A percentile compares a stretch with the other conserved stretches of the same genome.
Evolutionary conservation across 129 eudicot genomes (phyloP).

Genomic region (Smallanthus sonchifolius): DNA sequence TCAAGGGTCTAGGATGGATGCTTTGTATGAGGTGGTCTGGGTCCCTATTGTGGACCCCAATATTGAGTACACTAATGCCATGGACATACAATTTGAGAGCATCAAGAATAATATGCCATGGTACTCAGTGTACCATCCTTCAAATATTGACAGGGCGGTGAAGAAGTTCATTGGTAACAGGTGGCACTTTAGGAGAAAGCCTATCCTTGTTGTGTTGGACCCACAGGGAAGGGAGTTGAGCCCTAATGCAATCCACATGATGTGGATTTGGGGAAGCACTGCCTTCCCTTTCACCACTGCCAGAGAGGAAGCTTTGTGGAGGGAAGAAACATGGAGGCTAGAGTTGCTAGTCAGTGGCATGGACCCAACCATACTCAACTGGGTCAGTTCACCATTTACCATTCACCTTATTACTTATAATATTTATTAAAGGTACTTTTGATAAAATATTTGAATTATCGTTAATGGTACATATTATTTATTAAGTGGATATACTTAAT

Average conservation of each 20-base stretch:
- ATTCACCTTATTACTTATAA: not conserved
- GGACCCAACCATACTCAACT: slow-evolving; percentile 41
- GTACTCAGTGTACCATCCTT: slow-evolving; percentile 61
- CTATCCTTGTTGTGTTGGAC: slow-evolving; percentile 56
- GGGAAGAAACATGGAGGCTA: slow-evolving; percentile 56
- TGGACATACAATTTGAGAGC: slow-evolving; percentile 37
- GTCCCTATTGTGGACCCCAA: slow-evolving; percentile 50
- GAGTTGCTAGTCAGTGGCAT: slow-evolving; percentile 52
- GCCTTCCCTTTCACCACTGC: slow-evolving; percentile 57
- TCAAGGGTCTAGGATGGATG: slow-evolving; percentile 36
- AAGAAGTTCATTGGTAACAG: slow-evolving; percentile 39
- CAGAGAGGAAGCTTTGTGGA: slow-evolving; percentile 53
- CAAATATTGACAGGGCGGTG: slow-evolving; percentile 34
- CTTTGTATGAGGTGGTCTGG: slow-evolving; percentile 54
- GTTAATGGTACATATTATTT: no score
- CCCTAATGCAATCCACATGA: slow-evolving; percentile 66
- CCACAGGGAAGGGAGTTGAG: slow-evolving; percentile 59
- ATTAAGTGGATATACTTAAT: not conserved
- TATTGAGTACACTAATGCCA: slow-evolving; percentile 32
- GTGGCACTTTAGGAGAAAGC: slow-evolving; percentile 62
- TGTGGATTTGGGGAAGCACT: slow-evolving; percentile 61
- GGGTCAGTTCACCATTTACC: slow-evolving; percentile 39
- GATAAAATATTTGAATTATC: no score
- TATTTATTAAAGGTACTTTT: not conserved
- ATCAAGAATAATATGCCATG: slow-evolving; percentile 45